Conservation (phyloP, 495 filamentous ascomycete species). For the Trichoderma erinaceum region DNA sequence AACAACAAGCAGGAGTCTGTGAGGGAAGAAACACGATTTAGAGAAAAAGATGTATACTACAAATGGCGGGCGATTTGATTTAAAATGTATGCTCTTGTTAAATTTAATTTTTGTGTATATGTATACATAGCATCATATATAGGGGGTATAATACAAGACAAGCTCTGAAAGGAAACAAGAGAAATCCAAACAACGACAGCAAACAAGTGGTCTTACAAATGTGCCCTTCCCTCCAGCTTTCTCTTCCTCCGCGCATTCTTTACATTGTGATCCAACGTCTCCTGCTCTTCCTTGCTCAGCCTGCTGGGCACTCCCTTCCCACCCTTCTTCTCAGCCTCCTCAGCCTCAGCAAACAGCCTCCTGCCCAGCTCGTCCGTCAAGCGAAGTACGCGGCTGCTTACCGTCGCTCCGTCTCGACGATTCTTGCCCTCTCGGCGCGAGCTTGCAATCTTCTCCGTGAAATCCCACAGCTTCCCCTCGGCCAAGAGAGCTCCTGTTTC, state of each 20-base stretch:
- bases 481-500: constrained; percentile 55
- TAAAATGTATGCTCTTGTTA: not conserved
- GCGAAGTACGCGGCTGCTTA: constrained; percentile 71
- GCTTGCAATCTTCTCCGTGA: constrained; percentile 78
- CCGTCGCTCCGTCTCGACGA: constrained; percentile 81
- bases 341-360: constrained; percentile 42
- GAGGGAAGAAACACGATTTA: not conserved
- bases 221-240: constrained; percentile 39
- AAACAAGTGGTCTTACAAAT: too few species aligned
- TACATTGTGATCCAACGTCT: constrained; percentile 27
- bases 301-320: constrained; percentile 28
- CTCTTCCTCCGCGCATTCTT: constrained; percentile 37
- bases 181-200: too few species aligned
- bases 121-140: constrained; percentile 2
- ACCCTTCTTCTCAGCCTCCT: constrained; percentile 24
- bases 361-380: constrained; percentile 58
- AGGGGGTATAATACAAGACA: constrained; percentile 11
- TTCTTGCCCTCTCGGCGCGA: constrained; percentile 91
- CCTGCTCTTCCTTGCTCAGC: constrained; percentile 39
- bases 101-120: not conserved
- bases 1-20: not conserved
- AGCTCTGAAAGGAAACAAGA: not conserved
- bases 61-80: not conserved
- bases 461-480: constrained; percentile 77
- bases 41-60: not conserved